These are phyloP conservation scores for Cinchona pubescens DNA, from an alignment of 257 asterid genomes.

Conservation along the genomic window DNA sequence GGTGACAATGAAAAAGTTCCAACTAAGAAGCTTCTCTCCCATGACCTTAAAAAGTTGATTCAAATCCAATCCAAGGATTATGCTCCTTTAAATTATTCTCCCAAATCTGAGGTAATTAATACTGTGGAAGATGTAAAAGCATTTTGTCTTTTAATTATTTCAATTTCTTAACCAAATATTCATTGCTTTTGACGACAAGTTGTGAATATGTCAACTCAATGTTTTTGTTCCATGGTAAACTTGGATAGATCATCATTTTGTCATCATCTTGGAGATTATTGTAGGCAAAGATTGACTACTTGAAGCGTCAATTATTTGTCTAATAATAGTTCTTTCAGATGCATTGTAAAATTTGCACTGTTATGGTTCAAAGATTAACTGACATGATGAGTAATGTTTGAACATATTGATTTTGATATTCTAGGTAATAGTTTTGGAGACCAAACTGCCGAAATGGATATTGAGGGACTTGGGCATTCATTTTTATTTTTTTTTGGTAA, in stretches of 20 bases:
- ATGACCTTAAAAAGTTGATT: not conserved
- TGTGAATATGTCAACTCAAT: not conserved
- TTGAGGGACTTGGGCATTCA: not conserved
- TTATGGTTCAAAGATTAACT: not conserved
- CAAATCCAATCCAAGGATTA: not conserved
- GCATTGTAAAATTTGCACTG: not conserved
- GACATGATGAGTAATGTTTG: not conserved
- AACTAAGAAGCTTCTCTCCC: not conserved
- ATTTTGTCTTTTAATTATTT: not conserved
- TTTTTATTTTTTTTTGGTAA: not conserved
- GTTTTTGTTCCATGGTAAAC: not conserved
- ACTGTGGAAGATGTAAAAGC: not conserved
- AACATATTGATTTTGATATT: not conserved
- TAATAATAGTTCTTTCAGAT: not conserved
- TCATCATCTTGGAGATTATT: conserved; percentile 4
- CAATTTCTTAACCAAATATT: not conserved
- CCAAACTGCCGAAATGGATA: no score
- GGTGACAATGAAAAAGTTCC: not conserved
- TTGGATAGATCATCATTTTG: not conserved
- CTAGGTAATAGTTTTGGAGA: not conserved
- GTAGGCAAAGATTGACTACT: not conserved
- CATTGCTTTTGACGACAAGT: not conserved
- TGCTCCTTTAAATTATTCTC: not conserved
- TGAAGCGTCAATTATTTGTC: not conserved
- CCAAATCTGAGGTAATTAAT: not conserved